Conservation (phyloP, 2,329 filamentous ascomycete species). For the Zalaria obscura region DNA sequence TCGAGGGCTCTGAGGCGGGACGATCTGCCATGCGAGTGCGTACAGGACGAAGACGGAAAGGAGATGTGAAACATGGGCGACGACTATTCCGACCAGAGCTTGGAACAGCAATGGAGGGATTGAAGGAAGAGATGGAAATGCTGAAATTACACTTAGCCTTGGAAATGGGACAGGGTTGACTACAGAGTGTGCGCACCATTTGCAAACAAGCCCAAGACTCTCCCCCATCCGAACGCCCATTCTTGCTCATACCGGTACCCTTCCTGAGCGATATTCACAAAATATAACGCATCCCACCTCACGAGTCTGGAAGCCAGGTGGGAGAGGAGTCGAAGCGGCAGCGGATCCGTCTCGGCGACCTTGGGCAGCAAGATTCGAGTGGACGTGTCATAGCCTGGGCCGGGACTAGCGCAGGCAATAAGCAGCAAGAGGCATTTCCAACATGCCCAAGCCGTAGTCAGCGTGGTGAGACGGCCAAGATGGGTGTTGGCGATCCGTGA, state of each 20-base stretch:
- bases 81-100: slow-evolving; percentile 43
- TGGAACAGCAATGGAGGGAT: slow-evolving; percentile 14
- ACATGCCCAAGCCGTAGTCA: neutral
- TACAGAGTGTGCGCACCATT: slow-evolving; percentile 23
- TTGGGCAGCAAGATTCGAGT: slow-evolving; percentile 36
- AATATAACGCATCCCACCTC: slow-evolving; percentile 75
- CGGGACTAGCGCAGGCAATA: slow-evolving; percentile 43
- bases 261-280: slow-evolving; percentile 44
- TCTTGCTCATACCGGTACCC: slow-evolving; percentile 68
- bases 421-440: slow-evolving; percentile 58
- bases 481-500: neutral
- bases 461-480: too few relatives aligned
- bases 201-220: slow-evolving; percentile 25
- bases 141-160: slow-evolving; percentile 15
- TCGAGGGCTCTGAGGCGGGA: slow-evolving; percentile 20
- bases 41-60: slow-evolving; percentile 61
- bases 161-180: slow-evolving; percentile 9
- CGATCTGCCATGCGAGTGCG: slow-evolving; percentile 45
- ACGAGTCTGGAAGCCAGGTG: slow-evolving; percentile 44
- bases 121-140: slow-evolving; percentile 7
- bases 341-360: slow-evolving; percentile 10
- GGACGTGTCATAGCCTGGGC: slow-evolving; percentile 66
- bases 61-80: slow-evolving; percentile 66
- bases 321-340: slow-evolving; percentile 11
- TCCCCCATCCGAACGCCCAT: slow-evolving; percentile 61